A percentile compares a stretch with the other conserved stretches of the same genome.
Evolutionary conservation across 1,284 basidiomycete genomes (phyloP).

Genomic region (Puccinia novopanici): DNA sequence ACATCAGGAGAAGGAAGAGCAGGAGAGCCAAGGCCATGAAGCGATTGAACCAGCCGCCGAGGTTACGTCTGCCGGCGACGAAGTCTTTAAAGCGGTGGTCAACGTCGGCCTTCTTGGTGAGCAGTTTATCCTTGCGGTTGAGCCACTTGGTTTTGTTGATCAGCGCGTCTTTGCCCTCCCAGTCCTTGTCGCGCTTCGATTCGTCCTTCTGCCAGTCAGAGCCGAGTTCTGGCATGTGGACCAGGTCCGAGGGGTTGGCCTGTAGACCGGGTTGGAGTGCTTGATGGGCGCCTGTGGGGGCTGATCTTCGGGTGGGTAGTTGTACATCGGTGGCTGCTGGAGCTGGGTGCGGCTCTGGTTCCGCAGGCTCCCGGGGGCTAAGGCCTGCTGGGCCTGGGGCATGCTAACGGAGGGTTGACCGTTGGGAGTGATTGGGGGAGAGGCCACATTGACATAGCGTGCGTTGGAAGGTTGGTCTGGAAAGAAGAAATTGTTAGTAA

Average conservation of each 20-base stretch:
- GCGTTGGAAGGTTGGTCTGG: slow-evolving; percentile 1
- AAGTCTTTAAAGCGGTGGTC: neutral
- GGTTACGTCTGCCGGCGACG: neutral
- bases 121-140: slow-evolving; percentile 3
- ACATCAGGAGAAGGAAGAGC: slow-evolving; percentile 16
- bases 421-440: neutral
- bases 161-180: slow-evolving; percentile 37
- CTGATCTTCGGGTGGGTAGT: neutral
- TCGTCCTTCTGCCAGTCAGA: slow-evolving; percentile 32
- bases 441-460: neutral
- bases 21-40: slow-evolving; percentile 18
- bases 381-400: neutral
- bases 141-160: slow-evolving; percentile 29
- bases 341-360: no score
- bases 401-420: neutral
- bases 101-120: neutral
- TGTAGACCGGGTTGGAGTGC: neutral
- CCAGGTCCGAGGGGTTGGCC: neutral
- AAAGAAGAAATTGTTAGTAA: neutral
- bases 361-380: neutral
- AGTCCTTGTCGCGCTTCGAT: slow-evolving; percentile 21
- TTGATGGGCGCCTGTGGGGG: neutral
- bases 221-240: slow-evolving; percentile 39
- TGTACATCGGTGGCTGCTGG: neutral
- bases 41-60: slow-evolving; percentile 21